phyloP scores from a whole-genome alignment of 768 basidiomycete species.

The Phaeotremella skinneri region DNA sequence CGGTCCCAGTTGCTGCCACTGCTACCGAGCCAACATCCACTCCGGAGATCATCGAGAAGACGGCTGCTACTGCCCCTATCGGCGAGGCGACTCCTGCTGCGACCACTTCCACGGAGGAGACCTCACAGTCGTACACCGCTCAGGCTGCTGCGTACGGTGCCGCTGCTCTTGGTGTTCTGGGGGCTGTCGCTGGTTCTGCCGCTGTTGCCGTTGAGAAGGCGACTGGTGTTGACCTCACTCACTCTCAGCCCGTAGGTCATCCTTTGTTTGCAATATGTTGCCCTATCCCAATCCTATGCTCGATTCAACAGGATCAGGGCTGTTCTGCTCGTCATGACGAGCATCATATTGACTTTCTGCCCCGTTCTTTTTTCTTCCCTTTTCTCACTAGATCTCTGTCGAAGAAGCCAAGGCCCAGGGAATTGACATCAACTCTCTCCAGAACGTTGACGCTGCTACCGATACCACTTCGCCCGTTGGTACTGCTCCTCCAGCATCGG shows the following conservation, averaged over 20 bases:
- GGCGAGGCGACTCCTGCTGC: slow-evolving; percentile 30
- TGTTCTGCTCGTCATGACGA: background rate
- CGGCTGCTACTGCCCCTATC: slow-evolving; percentile 36
- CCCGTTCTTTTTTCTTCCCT: slow-evolving; percentile 1
- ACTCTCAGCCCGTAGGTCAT: slow-evolving; percentile 43
- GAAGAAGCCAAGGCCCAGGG: slow-evolving; percentile 46
- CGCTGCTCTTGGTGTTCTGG: slow-evolving; percentile 37
- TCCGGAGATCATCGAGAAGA: slow-evolving; percentile 32
- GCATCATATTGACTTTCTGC: slow-evolving; percentile 7
- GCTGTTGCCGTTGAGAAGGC: slow-evolving; percentile 42
- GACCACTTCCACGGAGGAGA: slow-evolving; percentile 13
- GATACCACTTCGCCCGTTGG: slow-evolving; percentile 30
- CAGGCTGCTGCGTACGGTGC: slow-evolving; percentile 35
- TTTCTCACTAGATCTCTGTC: slow-evolving; percentile 41
- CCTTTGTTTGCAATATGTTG: background rate
- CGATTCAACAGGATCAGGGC: background rate
- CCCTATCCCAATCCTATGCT: too few relatives aligned
- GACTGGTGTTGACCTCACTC: slow-evolving; percentile 47
- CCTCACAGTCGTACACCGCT: slow-evolving; percentile 9
- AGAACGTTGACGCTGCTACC: slow-evolving; percentile 33
- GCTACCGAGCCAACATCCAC: slow-evolving; percentile 22
- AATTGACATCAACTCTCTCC: slow-evolving; percentile 36
- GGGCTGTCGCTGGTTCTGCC: slow-evolving; percentile 28
- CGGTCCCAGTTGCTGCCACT: slow-evolving; percentile 2
- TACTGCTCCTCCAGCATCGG: slow-evolving; percentile 31